phyloP scores from a whole-genome alignment of 1,284 basidiomycete species.

The Spongiforma sp. region DNA sequence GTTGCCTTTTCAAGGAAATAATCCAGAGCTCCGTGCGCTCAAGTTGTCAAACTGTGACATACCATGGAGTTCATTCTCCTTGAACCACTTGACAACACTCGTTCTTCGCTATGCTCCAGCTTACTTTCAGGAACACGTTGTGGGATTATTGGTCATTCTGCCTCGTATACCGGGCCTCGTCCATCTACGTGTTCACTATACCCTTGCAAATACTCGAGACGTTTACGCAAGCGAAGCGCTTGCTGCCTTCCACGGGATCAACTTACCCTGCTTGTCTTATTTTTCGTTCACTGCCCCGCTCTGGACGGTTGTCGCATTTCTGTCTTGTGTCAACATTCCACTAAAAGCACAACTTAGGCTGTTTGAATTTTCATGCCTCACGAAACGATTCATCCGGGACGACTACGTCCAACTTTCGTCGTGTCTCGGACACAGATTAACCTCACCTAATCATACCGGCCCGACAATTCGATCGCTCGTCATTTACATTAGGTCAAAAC shows the following conservation, averaged over 20 bases:
- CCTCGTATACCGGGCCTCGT: not conserved
- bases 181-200: not conserved
- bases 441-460: no score
- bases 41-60: not conserved
- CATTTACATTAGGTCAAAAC: no score
- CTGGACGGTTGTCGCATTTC: not conserved
- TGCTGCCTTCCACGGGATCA: not conserved
- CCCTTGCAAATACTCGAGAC: not conserved
- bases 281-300: not conserved
- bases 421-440: not conserved
- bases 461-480: no score
- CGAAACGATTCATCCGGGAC: not conserved
- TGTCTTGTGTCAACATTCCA: conserved; percentile 6
- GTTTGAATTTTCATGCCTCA: not conserved
- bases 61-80: not conserved
- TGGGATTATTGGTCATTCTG: not conserved
- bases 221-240: not conserved
- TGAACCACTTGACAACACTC: not conserved
- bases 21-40: conserved; percentile 1
- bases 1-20: not conserved
- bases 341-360: not conserved
- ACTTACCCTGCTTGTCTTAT: not conserved
- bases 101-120: not conserved
- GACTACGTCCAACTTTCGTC: not conserved
- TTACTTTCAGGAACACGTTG: not conserved